Evolutionary conservation across 208 protist genomes (phyloP).

Genomic region (Acanthamoeba culbertsoni): DNA sequence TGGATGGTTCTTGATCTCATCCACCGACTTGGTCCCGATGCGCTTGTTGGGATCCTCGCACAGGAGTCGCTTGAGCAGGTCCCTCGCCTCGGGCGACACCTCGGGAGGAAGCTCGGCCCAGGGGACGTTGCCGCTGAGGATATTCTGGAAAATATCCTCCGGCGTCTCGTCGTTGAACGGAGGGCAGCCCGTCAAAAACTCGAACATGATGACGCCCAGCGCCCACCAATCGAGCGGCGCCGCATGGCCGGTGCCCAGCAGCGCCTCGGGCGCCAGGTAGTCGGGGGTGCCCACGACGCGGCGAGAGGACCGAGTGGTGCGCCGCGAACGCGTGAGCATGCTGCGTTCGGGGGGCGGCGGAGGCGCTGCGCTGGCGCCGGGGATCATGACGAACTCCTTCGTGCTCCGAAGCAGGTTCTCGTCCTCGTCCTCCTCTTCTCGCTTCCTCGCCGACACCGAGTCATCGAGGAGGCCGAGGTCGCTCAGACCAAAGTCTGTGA

Average conservation of each 20-base stretch:
- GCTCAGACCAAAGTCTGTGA: slow-evolving; percentile 86
- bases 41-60: slow-evolving; percentile 65
- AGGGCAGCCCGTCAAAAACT: slow-evolving; percentile 83
- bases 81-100: slow-evolving; percentile 71
- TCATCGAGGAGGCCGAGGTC: slow-evolving; percentile 30
- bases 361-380: not conserved
- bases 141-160: slow-evolving; percentile 84
- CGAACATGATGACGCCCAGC: slow-evolving; percentile 84
- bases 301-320: not conserved
- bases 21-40: slow-evolving; percentile 52
- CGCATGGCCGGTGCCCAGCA: slow-evolving; percentile 70
- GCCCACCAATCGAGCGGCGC: slow-evolving; percentile 84
- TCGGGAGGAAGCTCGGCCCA: slow-evolving; percentile 70
- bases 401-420: not conserved
- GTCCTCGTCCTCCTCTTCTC: not conserved
- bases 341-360: not conserved
- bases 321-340: not conserved
- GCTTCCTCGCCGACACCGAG: not conserved
- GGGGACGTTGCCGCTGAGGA: slow-evolving; percentile 74
- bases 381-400: not conserved
- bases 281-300: slow-evolving; percentile 47
- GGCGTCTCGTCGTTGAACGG: slow-evolving; percentile 88
- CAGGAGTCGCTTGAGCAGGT: slow-evolving; percentile 71
- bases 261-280: slow-evolving; percentile 72
- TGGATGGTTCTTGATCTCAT: slow-evolving; percentile 78